These are phyloP conservation scores for Mycena sanguinolenta DNA, from an alignment of 768 basidiomycete genomes.

Conservation along the genomic window DNA sequence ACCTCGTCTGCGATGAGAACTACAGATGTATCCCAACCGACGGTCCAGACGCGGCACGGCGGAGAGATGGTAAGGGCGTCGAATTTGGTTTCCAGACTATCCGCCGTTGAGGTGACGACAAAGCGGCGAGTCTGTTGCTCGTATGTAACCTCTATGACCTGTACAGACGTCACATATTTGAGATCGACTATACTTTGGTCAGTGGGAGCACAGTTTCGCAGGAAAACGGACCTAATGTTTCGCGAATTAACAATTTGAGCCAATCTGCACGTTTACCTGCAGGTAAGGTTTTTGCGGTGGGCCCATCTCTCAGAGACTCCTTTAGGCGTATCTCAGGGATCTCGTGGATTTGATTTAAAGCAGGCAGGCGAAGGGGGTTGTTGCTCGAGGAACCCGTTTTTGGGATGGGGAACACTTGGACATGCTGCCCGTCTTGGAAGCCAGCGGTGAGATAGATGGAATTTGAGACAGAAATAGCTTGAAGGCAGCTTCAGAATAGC, in stretches of 20 bases:
- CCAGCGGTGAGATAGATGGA: conserved; percentile 74
- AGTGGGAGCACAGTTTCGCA: conserved; percentile 22
- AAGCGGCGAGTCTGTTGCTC: conserved; percentile 74
- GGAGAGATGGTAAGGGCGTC: conserved; percentile 59
- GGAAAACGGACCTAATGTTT: conserved; percentile 70
- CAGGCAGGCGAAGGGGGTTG: conserved; percentile 60
- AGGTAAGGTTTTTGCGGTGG: conserved; percentile 18
- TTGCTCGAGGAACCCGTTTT: conserved; percentile 49
- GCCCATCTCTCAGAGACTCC: conserved; percentile 53
- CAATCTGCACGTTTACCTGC: conserved; percentile 68
- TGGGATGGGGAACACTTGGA: conserved; percentile 64
- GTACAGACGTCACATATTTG: conserved; percentile 73
- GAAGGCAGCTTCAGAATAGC: conserved; percentile 15
- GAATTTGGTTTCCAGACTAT: conserved; percentile 57
- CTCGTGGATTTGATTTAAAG: conserved; percentile 62
- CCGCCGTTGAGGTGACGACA: conserved; percentile 51
- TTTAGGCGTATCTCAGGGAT: conserved; percentile 66
- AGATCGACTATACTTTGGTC: conserved; percentile 69
- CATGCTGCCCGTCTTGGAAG: conserved; percentile 62
- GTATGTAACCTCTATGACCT: conserved; percentile 73
- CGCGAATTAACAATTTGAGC: conserved; percentile 75
- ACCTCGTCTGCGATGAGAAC: conserved; percentile 51
- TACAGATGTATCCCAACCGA: conserved; percentile 78
- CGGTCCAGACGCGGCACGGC: conserved; percentile 65
- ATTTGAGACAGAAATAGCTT: conserved; percentile 69